phyloP scores from a whole-genome alignment of 2,329 filamentous ascomycete genomes.

The Penicillium brasilianum region DNA sequence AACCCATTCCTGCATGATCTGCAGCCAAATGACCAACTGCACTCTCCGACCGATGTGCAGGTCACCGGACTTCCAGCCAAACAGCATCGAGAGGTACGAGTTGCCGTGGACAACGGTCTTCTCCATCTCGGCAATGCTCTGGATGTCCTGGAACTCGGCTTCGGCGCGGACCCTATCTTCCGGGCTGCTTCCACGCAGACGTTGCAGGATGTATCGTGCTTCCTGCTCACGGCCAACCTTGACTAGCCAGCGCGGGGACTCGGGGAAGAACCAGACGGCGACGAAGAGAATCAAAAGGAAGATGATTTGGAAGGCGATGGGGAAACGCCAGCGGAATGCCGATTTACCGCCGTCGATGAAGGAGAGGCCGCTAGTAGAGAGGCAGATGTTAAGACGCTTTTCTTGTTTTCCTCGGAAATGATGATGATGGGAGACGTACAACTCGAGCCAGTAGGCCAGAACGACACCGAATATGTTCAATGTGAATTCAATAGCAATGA shows the following conservation, averaged over 20 bases:
- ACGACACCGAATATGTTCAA: constrained; percentile 74
- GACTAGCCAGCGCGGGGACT: background rate
- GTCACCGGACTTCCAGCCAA: constrained; percentile 67
- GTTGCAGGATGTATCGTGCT: constrained; percentile 64
- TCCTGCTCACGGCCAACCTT: constrained; percentile 41
- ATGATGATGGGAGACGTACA: constrained; percentile 46
- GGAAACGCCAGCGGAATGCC: too few relatives aligned
- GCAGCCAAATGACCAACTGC: constrained; percentile 72
- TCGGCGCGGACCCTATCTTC: constrained; percentile 61
- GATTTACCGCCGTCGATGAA: too few relatives aligned
- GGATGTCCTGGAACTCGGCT: constrained; percentile 71
- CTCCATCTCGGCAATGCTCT: constrained; percentile 66
- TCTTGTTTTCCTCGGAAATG: too few relatives aligned
- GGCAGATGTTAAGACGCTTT: background rate
- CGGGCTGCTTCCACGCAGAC: constrained; percentile 65
- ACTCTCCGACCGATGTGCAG: constrained; percentile 70
- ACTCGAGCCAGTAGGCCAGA: constrained; percentile 65
- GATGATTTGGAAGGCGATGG: too few relatives aligned
- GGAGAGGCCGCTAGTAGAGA: constrained; percentile 29
- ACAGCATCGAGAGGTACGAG: constrained; percentile 69
- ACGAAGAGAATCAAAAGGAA: constrained; percentile 31
- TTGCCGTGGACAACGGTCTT: constrained; percentile 58
- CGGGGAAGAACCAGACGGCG: background rate
- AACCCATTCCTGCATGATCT: constrained; percentile 73
- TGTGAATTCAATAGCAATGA: constrained; percentile 74